Evolutionary conservation across 192 early-diverging fungal genomes (phyloP), one percentile per base, ranked within the genome.

Genomic region (Phlyctochytrium planicorne): DNA sequence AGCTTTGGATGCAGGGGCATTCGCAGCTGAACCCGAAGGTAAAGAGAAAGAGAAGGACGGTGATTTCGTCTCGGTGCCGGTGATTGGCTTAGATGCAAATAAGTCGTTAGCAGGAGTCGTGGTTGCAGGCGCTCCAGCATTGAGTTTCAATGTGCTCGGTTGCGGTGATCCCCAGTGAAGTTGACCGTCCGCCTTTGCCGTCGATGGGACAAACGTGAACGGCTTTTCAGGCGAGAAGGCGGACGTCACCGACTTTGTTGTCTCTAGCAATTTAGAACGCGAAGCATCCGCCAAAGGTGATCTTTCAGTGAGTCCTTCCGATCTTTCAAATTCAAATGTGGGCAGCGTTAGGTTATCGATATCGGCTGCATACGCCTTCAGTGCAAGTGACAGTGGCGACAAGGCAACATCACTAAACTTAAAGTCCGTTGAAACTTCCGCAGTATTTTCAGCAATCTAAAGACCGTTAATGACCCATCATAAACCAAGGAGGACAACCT

Each of bases 371-470:
- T 14, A 14, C 40, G 6, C 10, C 40, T 47, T 47, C 40, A 47
- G 20, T 20, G 40, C 40, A 47, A 47, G 40, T 14, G 40, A 47
- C 10, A 47, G 40, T 6, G 40, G 10, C 6, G 40, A 20, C 10
- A 47, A 14, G 20, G 40, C 20, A 14, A 20, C 10, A 6, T 14
- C 20, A 20, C 20, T 20, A 20, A 47, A 47, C 20, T 47, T 47
- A 47, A 47, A 47, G 6, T 47, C 40, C 40, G 40, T 47, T 47
- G n/a, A n/a, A n/a, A n/a, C n/a, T n/a, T n/a, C n/a, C n/a, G n/a
- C n/a, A n/a, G n/a, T n/a, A n/a, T n/a, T n/a, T n/a, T n/a, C n/a
- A n/a, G n/a, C n/a, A n/a, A n/a, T n/a, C n/a, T n/a, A n/a, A n/a
- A n/a, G n/a, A n/a, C n/a, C n/a, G n/a, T n/a, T n/a, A n/a, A n/a